These are phyloP conservation scores for Lipomyces yarrowii DNA, from an alignment of 1,139 yeast genomes.

Conservation along the genomic window DNA sequence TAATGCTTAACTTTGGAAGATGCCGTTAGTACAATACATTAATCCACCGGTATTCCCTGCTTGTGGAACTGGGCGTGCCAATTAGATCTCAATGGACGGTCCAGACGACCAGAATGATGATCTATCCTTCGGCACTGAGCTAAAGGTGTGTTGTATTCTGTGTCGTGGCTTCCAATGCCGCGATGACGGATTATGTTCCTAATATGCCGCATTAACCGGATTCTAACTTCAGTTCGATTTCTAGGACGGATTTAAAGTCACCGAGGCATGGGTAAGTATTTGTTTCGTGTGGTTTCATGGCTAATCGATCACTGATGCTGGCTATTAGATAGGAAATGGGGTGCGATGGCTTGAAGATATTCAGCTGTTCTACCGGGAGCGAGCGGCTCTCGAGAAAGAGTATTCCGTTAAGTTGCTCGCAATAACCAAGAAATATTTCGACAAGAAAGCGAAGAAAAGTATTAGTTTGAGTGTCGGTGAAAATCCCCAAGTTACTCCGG, in stretches of 20 bases:
- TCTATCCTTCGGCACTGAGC: constrained; percentile 33
- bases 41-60: background rate
- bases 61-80: constrained; percentile 6
- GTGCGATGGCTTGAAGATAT: constrained; percentile 75
- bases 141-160: constrained; percentile 31
- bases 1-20: background rate
- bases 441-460: constrained; percentile 70
- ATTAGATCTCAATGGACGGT: constrained; percentile 16
- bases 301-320: constrained; percentile 6
- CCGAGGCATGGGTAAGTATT: constrained; percentile 65
- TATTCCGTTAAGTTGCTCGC: constrained; percentile 69
- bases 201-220: constrained; percentile 9
- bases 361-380: constrained; percentile 79
- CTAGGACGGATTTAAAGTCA: constrained; percentile 72
- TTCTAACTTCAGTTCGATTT: constrained; percentile 14
- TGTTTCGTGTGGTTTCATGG: background rate
- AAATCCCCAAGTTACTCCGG: constrained; percentile 88
- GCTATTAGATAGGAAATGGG: constrained; percentile 56
- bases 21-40: background rate
- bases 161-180: background rate
- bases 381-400: constrained; percentile 81
- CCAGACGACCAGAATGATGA: constrained; percentile 23
- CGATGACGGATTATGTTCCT: background rate
- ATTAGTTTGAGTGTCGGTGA: constrained; percentile 86
- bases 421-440: constrained; percentile 69